Evolutionary conservation across 208 protist genomes (phyloP), one percentile per base, ranked within the genome.

Genomic region (Acanthamoeba sp.): DNA sequence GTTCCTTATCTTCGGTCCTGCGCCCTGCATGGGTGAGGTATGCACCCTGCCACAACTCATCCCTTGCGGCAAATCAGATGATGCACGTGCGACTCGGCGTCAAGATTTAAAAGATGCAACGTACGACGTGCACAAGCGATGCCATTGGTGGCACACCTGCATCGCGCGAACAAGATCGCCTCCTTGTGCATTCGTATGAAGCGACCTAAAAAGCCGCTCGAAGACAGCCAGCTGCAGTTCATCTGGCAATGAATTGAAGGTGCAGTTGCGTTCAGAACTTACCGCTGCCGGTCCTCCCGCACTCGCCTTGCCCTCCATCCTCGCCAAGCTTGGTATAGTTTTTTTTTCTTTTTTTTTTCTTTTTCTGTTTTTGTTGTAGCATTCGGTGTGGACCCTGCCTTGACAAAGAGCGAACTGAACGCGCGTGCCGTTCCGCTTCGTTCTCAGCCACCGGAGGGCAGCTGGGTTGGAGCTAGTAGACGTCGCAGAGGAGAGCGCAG

Each of bases 71-170:
- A 12, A 45, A 16, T 5, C 1, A 4, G 24, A 34, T 1, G 9
- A 36, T 14, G 24, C 0, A 84, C 10, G 22, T 84, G 73, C 14
- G 7, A 32, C 1, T 18, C 16, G 5, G 20, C 1, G 73, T 10
- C 7, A 45, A 22, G 42, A 34, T 20, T 16, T 12, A 20, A 84
- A 32, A 12, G 73, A 55, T 55, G 6, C 18, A 27, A 6, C 34
- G 69, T 84, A 84, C 73, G 73, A 84, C 40, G 73, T 84, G 42
- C 73, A 55, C 73, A 84, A 52, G 38, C 73, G 73, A 16, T 20
- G 29, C 73, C 73, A 84, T 6, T 84, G 73, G 7, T 40, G 34
- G 36, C 73, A 84, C 5, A 84, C 73, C 73, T 52, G 73, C 73
- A 84, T 84, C 9, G 73, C 73, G 6, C 73, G 73, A 18, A 84